These are phyloP conservation scores for Fonsecaea pugnacius DNA, from an alignment of 2,329 filamentous ascomycete genomes.

Conservation along the genomic window DNA sequence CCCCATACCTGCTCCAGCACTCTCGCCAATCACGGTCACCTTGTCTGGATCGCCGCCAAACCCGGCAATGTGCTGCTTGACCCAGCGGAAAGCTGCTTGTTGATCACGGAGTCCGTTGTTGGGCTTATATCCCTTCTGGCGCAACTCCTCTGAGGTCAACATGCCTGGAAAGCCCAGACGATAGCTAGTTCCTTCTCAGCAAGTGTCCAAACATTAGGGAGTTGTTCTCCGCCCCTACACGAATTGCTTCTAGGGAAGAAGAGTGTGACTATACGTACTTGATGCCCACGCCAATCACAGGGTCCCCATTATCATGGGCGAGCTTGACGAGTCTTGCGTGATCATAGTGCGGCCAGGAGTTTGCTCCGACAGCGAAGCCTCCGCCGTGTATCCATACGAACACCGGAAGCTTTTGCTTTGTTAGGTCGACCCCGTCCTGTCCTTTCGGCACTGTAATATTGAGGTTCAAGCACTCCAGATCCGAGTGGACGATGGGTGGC, in stretches of 20 bases:
- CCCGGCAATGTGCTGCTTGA: constrained; percentile 46
- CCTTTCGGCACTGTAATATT: constrained; percentile 55
- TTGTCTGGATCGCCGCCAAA: constrained; percentile 50
- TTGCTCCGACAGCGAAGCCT: constrained; percentile 62
- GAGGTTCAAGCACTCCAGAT: constrained; percentile 57
- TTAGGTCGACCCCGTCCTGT: constrained; percentile 46
- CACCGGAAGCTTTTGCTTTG: constrained; percentile 58
- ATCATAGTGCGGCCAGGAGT: constrained; percentile 60
- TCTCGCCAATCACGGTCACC: constrained; percentile 52
- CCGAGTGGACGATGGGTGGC: constrained; percentile 49
- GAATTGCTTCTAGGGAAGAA: not conserved
- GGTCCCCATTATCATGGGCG: constrained; percentile 49
- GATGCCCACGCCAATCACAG: constrained; percentile 53
- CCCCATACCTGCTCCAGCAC: constrained; percentile 52
- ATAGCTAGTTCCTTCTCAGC: constrained; percentile 45
- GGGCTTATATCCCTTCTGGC: constrained; percentile 49
- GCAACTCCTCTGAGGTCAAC: constrained; percentile 55
- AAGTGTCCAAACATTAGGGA: not conserved
- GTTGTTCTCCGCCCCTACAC: constrained; percentile 22
- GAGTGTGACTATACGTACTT: constrained; percentile 44
- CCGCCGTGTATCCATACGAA: constrained; percentile 64
- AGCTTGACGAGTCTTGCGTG: constrained; percentile 51
- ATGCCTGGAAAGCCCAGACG: constrained; percentile 53
- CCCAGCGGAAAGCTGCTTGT: constrained; percentile 47
- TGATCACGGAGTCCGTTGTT: constrained; percentile 54